Evolutionary conservation across 108 stramenopile species (phyloP), one percentile per base, ranked within the genome.

Genomic region (Nitzschia inconspicua): DNA sequence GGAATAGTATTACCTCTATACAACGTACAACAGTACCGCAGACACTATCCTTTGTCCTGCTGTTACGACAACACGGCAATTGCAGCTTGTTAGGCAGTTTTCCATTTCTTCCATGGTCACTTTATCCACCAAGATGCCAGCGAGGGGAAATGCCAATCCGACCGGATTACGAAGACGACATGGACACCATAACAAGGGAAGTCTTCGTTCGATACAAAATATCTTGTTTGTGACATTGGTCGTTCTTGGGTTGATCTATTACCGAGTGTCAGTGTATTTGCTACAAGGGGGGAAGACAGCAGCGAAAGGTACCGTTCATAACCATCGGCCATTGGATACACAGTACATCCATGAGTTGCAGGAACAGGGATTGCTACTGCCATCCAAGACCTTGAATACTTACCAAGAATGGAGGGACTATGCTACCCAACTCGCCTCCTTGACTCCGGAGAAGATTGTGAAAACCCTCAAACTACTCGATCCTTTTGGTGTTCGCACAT

Each of bases 401-500:
- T 78, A 78, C 44, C 13, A 6, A 8, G 63, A 66, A 23, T 80
- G 79, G 79, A 70, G 30, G 44, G 31, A 57, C 11, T 44, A 82
- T 34, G 88, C 79, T 8, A 62, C 79, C 22, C 58, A 83, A 14
- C 47, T 90, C 18, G 83, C 84, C 3, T 57, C 72, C 4, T 53
- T 83, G 39, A 30, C 60, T 8, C 73, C 89, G 0, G 61, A 51
- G 14, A 72, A 85, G 10, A 63, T 73, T 14, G 40, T 90, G 13
- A 34, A 52, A 31, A 56, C 29, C 20, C 57, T 90, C 6, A 60
- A 83, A 34, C 24, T 34, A 1, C 50, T 81, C 13, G 89, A 90
- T 72, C 89, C 89, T 10, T 90, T 90, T 66, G 78, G 76, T 2
- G 80, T 80, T 2, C 81, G 83, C 6, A 35, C 52, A 9, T 86